Percentiles rank a stretch among this genome's conserved stretches.
These are phyloP conservation scores for Corrigiola litoralis DNA, from an alignment of 179 eudicot genomes.

Conservation along the genomic window DNA sequence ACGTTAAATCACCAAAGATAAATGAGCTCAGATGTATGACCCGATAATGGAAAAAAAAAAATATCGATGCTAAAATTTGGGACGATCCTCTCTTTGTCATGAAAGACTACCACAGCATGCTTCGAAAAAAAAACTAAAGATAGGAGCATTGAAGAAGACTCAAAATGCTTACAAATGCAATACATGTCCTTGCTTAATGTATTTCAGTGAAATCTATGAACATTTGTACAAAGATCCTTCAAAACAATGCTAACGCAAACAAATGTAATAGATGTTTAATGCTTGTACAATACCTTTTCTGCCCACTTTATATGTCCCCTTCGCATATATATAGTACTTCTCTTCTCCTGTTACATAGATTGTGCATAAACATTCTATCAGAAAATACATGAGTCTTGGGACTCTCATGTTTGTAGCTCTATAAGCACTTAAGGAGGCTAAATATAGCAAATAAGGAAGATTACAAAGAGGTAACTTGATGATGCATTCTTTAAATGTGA, in stretches of 20 bases:
- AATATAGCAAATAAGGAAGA: neutral
- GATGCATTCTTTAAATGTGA: neutral
- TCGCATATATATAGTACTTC: slow-evolving; percentile 62
- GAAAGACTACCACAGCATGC: neutral
- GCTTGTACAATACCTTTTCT: slow-evolving; percentile 64
- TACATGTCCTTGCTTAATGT: neutral
- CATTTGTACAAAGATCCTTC: neutral
- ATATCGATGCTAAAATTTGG: neutral
- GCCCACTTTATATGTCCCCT: slow-evolving; percentile 93
- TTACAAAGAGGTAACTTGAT: too few species aligned
- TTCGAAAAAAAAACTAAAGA: neutral
- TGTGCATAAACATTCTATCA: slow-evolving; percentile 14
- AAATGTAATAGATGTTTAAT: neutral
- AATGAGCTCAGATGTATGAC: neutral
- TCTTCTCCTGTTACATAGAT: slow-evolving; percentile 59
- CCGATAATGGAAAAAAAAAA: neutral
- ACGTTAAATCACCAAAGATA: too few species aligned
- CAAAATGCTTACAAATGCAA: neutral
- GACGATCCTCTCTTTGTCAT: neutral
- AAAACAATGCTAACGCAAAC: neutral
- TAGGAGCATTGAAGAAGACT: too few species aligned
- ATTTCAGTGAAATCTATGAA: too few species aligned
- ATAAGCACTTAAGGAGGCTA: neutral
- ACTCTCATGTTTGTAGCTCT: neutral
- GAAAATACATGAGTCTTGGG: neutral